Evolutionary conservation across 2,329 filamentous ascomycete species (phyloP), one percentile per base, ranked within the genome.

Genomic region (Didymella segeticola): DNA sequence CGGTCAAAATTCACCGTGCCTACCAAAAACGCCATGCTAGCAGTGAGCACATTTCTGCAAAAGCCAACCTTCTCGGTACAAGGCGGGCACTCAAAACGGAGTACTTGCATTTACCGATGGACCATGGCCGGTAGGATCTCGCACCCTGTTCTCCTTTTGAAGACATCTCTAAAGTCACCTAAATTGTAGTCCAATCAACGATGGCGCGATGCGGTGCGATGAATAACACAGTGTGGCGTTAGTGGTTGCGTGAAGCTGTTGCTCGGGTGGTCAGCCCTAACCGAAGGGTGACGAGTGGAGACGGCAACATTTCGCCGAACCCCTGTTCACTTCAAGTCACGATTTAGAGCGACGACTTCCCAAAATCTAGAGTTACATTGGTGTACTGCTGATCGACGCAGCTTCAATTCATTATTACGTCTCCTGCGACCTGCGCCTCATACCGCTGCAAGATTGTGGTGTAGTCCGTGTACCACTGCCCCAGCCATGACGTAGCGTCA

Each of bases 401-500:
- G 6, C 15, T 45, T 49, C 38, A 47, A 22, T 33, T 33, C 43
- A 53, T 53, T 5, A 22, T 41, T 27, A 43, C 15, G 37, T 53
- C 45, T 42, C 29, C 29, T 17, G 36, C 53, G 17, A 66, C 12
- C 9, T 53, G 57, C 15, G 55, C 49, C 56, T 69, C 55, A n/a
- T 69, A 69, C 17, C 62, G 62, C 47, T 34, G 47, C 30, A 69
- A 33, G 26, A 69, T 68, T 11, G 56, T 53, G 22, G 34, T 57
- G 27, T 66, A 69, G 34, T 69, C 62, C 10, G 60, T 58, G 22
- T 67, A 62, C 66, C 66, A 69, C 15, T 62, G 51, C 52, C 62
- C 63, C 43, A 69, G 41, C 66, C 64, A 69, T 12, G 56, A 45
- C n/a, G 64, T 64, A 38, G 66, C 66, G 29, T 69, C 64, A 20